Conservation (phyloP, 305 asterid species). For the Fraxinus angustifolia region DNA sequence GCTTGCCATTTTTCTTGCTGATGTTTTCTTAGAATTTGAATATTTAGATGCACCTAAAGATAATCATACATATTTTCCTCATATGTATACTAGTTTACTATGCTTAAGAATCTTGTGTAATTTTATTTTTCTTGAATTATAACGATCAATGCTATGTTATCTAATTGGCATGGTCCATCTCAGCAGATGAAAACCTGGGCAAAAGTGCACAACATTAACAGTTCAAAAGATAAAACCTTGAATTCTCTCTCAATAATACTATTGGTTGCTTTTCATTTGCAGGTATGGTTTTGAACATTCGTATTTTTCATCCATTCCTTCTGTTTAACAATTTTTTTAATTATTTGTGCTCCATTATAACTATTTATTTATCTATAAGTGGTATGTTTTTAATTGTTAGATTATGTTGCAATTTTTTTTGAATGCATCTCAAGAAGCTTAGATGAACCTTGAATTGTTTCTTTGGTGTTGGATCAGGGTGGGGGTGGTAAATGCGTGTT, state of each 20-base stretch:
- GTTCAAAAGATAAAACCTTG: constrained; percentile 82
- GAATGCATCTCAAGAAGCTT: background rate
- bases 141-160: constrained; percentile 6
- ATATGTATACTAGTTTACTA: background rate
- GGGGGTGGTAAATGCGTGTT: background rate
- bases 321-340: background rate
- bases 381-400: background rate
- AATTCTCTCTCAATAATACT: constrained; percentile 84
- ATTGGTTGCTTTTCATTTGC: constrained; percentile 92
- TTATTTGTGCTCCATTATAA: background rate
- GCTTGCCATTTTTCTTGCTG: background rate
- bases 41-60: background rate
- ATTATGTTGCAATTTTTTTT: background rate
- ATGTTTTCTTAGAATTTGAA: constrained; percentile 1
- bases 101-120: constrained; percentile 4
- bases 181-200: constrained; percentile 96
- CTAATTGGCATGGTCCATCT: constrained; percentile 20
- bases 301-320: background rate
- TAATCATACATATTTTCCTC: background rate
- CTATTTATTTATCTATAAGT: background rate
- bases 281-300: constrained; percentile 46
- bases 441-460: background rate
- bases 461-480: background rate
- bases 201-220: constrained; percentile 74
- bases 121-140: constrained; percentile 9